Percentiles rank a stretch among this genome's conserved stretches.
Evolutionary conservation across 2,329 filamentous ascomycete species (phyloP).

Genomic region (Ascosphaera apis): DNA sequence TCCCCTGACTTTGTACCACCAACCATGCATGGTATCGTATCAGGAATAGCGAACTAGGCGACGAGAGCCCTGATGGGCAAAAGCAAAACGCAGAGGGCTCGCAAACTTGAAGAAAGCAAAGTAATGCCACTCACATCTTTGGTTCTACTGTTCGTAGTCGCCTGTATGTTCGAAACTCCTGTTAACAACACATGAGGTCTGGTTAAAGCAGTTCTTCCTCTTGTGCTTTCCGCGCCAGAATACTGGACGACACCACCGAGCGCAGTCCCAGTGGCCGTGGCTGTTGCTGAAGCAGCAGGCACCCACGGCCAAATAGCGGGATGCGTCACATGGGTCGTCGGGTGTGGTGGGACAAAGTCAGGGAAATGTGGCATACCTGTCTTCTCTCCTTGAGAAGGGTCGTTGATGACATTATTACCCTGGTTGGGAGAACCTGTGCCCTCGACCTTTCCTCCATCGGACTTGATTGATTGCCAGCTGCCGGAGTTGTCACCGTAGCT

Average conservation of each 20-base stretch:
- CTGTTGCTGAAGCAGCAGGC: background rate
- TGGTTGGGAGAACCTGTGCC: constrained; percentile 28
- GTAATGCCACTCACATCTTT: background rate
- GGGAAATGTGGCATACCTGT: background rate
- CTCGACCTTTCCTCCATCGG: constrained; percentile 58
- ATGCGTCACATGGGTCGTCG: background rate
- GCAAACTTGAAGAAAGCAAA: background rate
- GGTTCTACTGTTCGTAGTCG: background rate
- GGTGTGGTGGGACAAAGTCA: background rate
- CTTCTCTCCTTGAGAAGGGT: background rate
- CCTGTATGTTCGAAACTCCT: background rate
- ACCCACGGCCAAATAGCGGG: background rate
- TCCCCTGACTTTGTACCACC: background rate
- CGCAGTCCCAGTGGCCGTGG: background rate
- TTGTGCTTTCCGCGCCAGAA: background rate
- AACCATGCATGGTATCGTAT: background rate
- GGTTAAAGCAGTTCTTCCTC: background rate
- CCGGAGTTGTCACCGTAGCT: constrained; percentile 58
- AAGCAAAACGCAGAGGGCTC: background rate
- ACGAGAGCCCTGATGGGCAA: background rate
- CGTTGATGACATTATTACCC: background rate
- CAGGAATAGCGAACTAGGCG: background rate
- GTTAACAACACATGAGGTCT: background rate
- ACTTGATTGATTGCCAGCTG: constrained; percentile 57
- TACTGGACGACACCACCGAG: background rate